Conservation (phyloP, 345 rosid species). For the Conringia planisiliqua region DNA sequence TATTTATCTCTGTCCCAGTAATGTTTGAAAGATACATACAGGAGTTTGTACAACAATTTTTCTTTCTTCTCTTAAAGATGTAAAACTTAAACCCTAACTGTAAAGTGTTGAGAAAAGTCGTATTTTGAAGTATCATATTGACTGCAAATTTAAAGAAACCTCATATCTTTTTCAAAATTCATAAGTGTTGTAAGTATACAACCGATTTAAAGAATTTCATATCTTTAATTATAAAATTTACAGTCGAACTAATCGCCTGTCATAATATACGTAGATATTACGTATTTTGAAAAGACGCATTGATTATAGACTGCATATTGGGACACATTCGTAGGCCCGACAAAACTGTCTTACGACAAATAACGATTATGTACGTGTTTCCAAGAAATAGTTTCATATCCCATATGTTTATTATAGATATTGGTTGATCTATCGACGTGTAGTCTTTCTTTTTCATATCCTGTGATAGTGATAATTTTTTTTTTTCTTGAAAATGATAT, state of each 20-base stretch:
- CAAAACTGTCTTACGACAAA: constrained; percentile 17
- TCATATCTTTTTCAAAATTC: background rate
- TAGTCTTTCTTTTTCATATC: constrained; percentile 16
- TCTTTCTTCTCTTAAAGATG: background rate
- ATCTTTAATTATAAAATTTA: background rate
- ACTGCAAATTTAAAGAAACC: background rate
- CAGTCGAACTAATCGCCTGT: background rate
- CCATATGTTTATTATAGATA: background rate
- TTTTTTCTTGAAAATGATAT: background rate
- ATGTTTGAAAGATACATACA: background rate
- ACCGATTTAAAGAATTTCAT: background rate
- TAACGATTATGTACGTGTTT: constrained; percentile 23
- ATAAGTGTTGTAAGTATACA: background rate
- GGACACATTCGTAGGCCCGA: constrained; percentile 22
- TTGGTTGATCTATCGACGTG: constrained; percentile 15
- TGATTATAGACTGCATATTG: constrained; percentile 8
- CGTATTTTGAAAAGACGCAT: constrained; percentile 14
- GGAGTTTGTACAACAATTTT: background rate
- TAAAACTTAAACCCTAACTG: background rate
- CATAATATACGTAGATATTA: background rate
- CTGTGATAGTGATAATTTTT: background rate
- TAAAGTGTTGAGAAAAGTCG: background rate
- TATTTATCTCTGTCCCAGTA: background rate
- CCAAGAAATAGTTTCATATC: background rate
- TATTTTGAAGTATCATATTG: background rate